phyloP scores from a whole-genome alignment of 2,329 filamentous ascomycete genomes.

The Stenocarpella maydis region DNA sequence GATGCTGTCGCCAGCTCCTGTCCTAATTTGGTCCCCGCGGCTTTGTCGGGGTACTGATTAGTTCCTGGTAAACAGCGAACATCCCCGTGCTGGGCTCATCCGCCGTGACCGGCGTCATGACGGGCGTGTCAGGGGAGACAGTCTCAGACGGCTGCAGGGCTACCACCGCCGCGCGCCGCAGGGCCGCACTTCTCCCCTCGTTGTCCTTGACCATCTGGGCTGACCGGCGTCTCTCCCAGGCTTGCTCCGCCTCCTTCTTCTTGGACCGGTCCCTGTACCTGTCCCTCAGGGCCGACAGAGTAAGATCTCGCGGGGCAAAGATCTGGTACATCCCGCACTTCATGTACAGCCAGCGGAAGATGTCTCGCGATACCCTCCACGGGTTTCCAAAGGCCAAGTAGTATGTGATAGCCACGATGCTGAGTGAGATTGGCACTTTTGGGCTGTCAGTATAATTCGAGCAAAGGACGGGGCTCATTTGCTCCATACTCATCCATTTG shows the following conservation, averaged over 20 bases:
- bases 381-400: slow-evolving; percentile 34
- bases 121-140: slow-evolving; percentile 19
- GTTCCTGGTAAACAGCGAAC: slow-evolving; percentile 33
- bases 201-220: slow-evolving; percentile 33
- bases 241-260: slow-evolving; percentile 29
- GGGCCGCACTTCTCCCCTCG: slow-evolving; percentile 30
- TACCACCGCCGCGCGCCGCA: slow-evolving; percentile 24
- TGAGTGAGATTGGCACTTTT: slow-evolving; percentile 28
- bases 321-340: slow-evolving; percentile 34
- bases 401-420: slow-evolving; percentile 34
- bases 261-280: slow-evolving; percentile 6
- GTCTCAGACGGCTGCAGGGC: background rate
- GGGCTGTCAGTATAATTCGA: accelerated
- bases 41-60: background rate
- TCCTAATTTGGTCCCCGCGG: background rate
- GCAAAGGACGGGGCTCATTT: background rate
- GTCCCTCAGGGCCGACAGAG: slow-evolving; percentile 1
- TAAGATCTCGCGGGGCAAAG: slow-evolving; percentile 26
- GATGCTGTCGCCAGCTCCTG: no score
- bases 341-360: slow-evolving; percentile 33
- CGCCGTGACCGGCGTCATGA: background rate
- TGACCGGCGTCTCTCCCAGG: slow-evolving; percentile 32
- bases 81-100: slow-evolving; percentile 26
- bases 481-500: slow-evolving; percentile 34
- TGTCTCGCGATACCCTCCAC: slow-evolving; percentile 26